Base-by-base conservation (phyloP, 208 protist species). In the Leishmania tarentolae region DNA sequence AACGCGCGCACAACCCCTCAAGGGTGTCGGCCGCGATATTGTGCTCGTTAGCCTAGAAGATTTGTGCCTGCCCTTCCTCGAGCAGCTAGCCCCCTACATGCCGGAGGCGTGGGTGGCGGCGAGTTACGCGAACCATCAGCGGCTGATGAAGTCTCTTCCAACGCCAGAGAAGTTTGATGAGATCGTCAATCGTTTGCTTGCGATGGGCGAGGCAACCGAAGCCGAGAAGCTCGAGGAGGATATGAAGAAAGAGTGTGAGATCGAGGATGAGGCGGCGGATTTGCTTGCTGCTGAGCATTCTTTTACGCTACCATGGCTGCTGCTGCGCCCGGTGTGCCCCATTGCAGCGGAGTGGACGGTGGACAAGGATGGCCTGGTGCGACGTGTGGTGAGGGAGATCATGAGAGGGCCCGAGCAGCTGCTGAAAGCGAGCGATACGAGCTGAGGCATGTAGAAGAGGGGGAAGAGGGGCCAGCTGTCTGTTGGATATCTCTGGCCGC, bases 1-100 rank as follows among this genome's bases (percentile, higher is more conserved):
- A 56, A 70, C 63, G 35, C 78, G 63, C 40, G 74, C 78, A 61
- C 78, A 46, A 61, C 83, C 85, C 17, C 77, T 91, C 47, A 61
- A 72, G 6, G 81, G 84, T 8, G 78, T 83, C 56, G 91, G 87
- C 46, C 90, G 88, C 52, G 85, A 91, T 59, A 87, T 94, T 13
- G 52, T 90, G 42, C 75, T 93, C 35, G 84, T 87, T 59, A 77
- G 74, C 31, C 37, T 94, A 3, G 85, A 93, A 81, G 78, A 84
- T 28, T 66, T 94, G 47, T 91, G 89, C 66, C 66, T 91, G 59
- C 91, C 91, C 17, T 91, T 86, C 42, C 77, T 93, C 21, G 75
- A 84, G 40, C 63, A 80, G 21, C 74, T 90, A 3, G 78, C 82
- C 4, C 86, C 82, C 2, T 93, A 90, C 82, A 59, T 94, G 63